A percentile compares a stretch with the other conserved stretches of the same genome.
These are phyloP conservation scores for Cryptosporidium meleagridis DNA, from an alignment of 169 alveolate species.

Conservation along the genomic window DNA sequence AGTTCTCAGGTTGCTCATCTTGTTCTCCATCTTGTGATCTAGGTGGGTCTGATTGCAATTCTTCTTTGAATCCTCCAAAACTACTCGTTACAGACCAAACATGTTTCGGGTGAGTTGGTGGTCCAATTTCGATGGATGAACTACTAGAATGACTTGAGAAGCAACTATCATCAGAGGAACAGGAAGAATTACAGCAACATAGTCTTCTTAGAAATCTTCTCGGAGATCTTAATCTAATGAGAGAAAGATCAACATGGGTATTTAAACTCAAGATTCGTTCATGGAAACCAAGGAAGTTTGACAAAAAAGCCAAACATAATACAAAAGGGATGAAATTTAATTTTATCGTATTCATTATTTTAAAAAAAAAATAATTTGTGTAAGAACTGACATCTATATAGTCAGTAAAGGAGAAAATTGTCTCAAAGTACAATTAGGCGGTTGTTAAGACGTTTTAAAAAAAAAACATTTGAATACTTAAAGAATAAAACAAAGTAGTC, in stretches of 20 bases:
- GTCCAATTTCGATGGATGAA: too few species aligned
- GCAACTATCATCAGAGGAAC: too few species aligned
- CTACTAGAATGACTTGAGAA: background rate
- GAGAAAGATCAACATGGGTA: background rate
- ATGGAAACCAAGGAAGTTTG: background rate
- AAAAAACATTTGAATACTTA: too few species aligned
- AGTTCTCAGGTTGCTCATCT: too few species aligned
- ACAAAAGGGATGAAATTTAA: background rate
- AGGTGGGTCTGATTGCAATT: background rate
- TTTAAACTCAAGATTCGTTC: background rate
- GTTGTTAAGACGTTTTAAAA: too few species aligned
- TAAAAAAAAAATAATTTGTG: too few species aligned
- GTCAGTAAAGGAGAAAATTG: too few species aligned
- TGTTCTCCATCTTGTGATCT: background rate
- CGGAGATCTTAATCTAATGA: background rate
- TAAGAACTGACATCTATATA: too few species aligned
- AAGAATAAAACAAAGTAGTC: too few species aligned
- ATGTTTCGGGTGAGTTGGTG: background rate
- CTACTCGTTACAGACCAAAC: background rate
- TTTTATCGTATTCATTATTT: background rate
- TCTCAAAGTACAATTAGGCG: too few species aligned
- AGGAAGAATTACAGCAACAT: background rate
- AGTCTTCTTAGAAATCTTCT: background rate
- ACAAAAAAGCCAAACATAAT: too few species aligned
- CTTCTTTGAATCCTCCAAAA: background rate